Base-by-base conservation (phyloP, 352 stramenopile species). In the Discostella stelligera region DNA sequence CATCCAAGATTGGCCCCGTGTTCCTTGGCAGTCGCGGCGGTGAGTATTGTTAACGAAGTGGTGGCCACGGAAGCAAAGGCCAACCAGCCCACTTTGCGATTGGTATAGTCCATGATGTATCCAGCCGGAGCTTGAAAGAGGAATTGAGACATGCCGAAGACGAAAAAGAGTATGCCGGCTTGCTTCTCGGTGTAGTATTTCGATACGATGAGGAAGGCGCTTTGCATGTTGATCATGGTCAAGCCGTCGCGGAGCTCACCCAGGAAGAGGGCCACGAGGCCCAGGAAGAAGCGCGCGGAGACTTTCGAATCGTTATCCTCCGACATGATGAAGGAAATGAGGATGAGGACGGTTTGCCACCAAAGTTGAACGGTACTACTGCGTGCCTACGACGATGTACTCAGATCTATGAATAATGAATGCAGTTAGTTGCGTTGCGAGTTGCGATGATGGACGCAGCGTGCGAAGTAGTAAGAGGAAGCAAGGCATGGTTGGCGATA, bases 181-280 rank as follows among this genome's bases (percentile, higher is more conserved):
- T 93, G 87, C 55, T 89, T 93, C 62, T 93, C 87, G 9, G 63
- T 56, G 59, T 93, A 93, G 8, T 79, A 59, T 66, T 92, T 90
- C 8, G 84, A 87, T 0, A 84, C 74, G 41, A 92, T 92, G 53
- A 92, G 73, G 56, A 90, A 92, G 7, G 87, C 87, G n/a, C 67
- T 86, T 79, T 92, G 87, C 87, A 92, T 92, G 56, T 86, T 86
- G 74, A 86, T 84, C 87, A 93, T 93, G 16, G 87, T 93, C 3
- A 91, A 70, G 63, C 87, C 87, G 80, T 93, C 87, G 53, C 87
- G 83, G 16, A 93, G 68, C 69, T 93, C 87, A 56, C 87, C 87
- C 49, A 93, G 79, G 74, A 93, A 93, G n/a, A 93, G 71, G 30
- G 87, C 85, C 11, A 89, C 85, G 46, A 80, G 66, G 30, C 71